phyloP scores from a whole-genome alignment of 305 asterid species.

The Coffea humblotiana region DNA sequence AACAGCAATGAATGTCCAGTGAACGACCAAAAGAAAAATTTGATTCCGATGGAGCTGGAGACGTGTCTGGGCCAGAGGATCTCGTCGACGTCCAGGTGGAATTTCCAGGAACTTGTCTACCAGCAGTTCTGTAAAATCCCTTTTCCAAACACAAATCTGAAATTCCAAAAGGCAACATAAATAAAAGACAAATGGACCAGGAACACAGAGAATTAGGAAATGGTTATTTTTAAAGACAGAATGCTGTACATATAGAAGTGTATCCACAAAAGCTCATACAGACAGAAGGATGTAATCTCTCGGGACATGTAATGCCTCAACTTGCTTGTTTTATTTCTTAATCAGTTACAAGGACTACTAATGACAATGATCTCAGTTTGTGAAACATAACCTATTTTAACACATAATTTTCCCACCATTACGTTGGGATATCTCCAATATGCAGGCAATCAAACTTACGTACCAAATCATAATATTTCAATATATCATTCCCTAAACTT shows the following conservation, averaged over 20 bases:
- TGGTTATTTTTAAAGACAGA: neutral
- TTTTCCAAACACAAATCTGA: slow-evolving; percentile 64
- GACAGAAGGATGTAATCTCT: neutral
- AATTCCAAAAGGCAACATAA: slow-evolving; percentile 15
- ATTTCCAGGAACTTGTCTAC: slow-evolving; percentile 45
- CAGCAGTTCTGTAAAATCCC: slow-evolving; percentile 57
- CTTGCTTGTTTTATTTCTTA: too few species aligned
- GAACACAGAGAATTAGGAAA: neutral
- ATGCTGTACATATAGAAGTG: too few species aligned
- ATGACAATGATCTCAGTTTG: too few species aligned
- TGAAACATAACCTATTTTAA: too few species aligned
- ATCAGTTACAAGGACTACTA: too few species aligned
- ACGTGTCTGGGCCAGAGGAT: slow-evolving; percentile 49
- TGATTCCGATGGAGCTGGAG: slow-evolving; percentile 69
- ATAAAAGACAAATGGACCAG: neutral
- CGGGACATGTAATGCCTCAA: too few species aligned
- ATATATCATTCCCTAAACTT: neutral
- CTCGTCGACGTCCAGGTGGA: slow-evolving; percentile 40
- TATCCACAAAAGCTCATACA: neutral
- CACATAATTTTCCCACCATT: too few species aligned
- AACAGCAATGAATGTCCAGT: slow-evolving; percentile 56
- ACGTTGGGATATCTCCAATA: too few species aligned
- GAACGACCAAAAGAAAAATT: slow-evolving; percentile 54
- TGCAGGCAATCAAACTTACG: neutral
- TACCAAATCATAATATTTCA: too few species aligned